phyloP scores from a whole-genome alignment of 2,329 filamentous ascomycete genomes.

The Coniella lustricola region DNA sequence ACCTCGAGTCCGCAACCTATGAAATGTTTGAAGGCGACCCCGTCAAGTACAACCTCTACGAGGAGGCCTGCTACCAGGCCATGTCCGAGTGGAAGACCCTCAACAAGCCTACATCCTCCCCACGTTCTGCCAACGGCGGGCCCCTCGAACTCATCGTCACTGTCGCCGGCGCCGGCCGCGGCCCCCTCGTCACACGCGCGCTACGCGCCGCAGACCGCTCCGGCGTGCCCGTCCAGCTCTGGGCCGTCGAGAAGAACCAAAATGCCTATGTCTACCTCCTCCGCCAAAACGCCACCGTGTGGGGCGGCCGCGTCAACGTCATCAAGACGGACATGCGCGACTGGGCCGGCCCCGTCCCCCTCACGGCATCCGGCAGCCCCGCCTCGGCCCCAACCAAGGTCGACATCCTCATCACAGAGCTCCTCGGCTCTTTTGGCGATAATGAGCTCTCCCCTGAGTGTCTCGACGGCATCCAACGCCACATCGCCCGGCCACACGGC shows the following conservation, averaged over 20 bases:
- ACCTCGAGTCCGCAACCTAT: conserved; percentile 93
- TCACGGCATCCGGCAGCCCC: conserved; percentile 28
- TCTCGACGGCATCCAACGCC: conserved; percentile 88
- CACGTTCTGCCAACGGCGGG: conserved; percentile 44
- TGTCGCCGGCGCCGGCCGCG: conserved; percentile 87
- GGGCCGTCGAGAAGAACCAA: conserved; percentile 96
- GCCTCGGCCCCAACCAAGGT: conserved; percentile 50
- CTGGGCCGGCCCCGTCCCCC: conserved; percentile 73
- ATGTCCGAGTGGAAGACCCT: conserved; percentile 70
- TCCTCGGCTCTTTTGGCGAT: conserved; percentile 91
- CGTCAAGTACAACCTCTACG: conserved; percentile 96
- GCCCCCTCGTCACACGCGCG: conserved; percentile 82
- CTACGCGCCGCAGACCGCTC: conserved; percentile 71
- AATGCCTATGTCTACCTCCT: conserved; percentile 93
- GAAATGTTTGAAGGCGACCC: conserved; percentile 98
- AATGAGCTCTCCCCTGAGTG: conserved; percentile 95
- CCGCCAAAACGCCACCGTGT: conserved; percentile 74
- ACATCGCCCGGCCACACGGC: conserved; percentile 69
- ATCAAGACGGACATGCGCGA: conserved; percentile 96
- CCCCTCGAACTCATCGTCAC: conserved; percentile 61
- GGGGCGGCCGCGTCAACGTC: conserved; percentile 73
- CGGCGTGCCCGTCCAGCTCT: conserved; percentile 73
- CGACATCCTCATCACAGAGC: conserved; percentile 89
- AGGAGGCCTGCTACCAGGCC: conserved; percentile 73
- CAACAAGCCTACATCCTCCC: conserved; percentile 53